These are phyloP conservation scores for Platanus orientalis DNA, from an alignment of 164 flowering plant genomes.

Conservation along the genomic window DNA sequence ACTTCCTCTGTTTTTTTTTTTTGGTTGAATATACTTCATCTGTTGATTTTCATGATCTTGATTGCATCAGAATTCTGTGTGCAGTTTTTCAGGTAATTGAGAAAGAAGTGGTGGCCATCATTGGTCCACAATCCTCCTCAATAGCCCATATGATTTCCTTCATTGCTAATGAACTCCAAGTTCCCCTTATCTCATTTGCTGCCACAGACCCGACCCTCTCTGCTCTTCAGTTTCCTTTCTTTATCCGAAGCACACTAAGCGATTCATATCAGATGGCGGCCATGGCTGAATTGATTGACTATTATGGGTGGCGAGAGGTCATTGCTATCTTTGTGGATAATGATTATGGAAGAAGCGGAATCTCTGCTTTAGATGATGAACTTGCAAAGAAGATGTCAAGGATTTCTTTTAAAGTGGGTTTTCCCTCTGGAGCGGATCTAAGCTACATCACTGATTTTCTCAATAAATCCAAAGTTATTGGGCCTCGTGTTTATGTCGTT, in stretches of 20 bases:
- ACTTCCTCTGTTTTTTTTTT: too few species aligned
- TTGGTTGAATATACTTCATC: too few species aligned
- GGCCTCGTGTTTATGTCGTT: conserved; percentile 72
- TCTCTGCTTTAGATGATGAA: conserved; percentile 50
- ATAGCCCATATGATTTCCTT: conserved; percentile 67
- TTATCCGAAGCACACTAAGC: conserved; percentile 55
- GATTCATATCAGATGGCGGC: conserved; percentile 76
- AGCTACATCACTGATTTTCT: conserved; percentile 29
- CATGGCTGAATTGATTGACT: conserved; percentile 56
- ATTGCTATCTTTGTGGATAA: conserved; percentile 59
- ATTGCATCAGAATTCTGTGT: conserved; percentile 11
- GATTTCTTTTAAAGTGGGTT: conserved; percentile 41
- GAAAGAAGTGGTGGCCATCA: conserved; percentile 59
- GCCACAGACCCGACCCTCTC: conserved; percentile 89
- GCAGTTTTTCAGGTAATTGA: conserved; percentile 72
- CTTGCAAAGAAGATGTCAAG: conserved; percentile 37
- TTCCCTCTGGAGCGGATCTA: conserved; percentile 26
- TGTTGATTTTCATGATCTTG: not conserved
- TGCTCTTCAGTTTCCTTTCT: conserved; percentile 69
- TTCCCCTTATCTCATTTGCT: conserved; percentile 75
- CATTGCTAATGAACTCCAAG: conserved; percentile 58
- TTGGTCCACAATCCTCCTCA: conserved; percentile 84
- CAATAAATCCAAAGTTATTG: conserved; percentile 33
- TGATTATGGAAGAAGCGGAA: conserved; percentile 73
- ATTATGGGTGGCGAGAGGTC: conserved; percentile 63